phyloP scores from a whole-genome alignment of 2,329 filamentous ascomycete species.

The Clonostachys chloroleuca region DNA sequence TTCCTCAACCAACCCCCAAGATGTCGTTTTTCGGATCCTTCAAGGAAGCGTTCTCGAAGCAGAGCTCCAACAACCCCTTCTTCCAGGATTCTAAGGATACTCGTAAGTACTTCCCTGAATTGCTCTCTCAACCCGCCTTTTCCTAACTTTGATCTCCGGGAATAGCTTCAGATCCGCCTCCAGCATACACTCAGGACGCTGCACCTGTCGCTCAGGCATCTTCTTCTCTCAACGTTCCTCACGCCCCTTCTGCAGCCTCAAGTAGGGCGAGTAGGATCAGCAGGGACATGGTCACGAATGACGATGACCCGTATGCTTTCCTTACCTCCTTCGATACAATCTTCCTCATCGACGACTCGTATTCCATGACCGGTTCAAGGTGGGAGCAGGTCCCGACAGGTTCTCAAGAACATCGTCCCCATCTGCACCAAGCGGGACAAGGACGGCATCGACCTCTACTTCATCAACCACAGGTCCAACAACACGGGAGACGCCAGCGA shows the following conservation, averaged over 20 bases:
- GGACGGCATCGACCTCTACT: constrained; percentile 88
- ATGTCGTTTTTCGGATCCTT: constrained; percentile 17
- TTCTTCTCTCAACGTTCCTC: not conserved
- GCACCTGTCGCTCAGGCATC: constrained; percentile 6
- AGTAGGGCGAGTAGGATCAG: not conserved
- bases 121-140: no score
- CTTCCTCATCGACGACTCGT: constrained; percentile 90
- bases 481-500: constrained; percentile 20
- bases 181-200: constrained; percentile 1
- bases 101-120: no score
- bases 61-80: not conserved
- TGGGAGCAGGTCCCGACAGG: constrained; percentile 73
- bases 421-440: constrained; percentile 76
- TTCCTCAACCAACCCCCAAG: no score
- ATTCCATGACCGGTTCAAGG: constrained; percentile 72
- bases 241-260: not conserved
- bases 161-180: not conserved
- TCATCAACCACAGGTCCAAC: constrained; percentile 65
- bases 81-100: no score
- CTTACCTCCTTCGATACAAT: constrained; percentile 78
- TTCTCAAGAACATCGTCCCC: constrained; percentile 70
- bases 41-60: constrained; percentile 24
- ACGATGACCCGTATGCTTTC: constrained; percentile 71
- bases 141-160: no score
- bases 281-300: constrained; percentile 4